Evolutionary conservation across 2,329 filamentous ascomycete species (phyloP), one percentile per base, ranked within the genome.

Genomic region (Lachnellula occidentalis): DNA sequence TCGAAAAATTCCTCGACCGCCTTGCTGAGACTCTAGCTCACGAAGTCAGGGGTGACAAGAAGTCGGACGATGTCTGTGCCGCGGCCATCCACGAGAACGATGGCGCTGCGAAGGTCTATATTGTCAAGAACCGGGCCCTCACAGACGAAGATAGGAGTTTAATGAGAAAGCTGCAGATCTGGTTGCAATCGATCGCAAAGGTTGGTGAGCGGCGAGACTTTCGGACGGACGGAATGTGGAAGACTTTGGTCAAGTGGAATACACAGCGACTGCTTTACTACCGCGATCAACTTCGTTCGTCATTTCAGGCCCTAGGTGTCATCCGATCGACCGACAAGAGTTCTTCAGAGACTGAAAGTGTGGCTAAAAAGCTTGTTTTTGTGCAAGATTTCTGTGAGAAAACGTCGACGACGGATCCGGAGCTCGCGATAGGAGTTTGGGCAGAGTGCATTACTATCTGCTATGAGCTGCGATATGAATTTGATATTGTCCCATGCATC

Each of bases 1-100:
- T 45, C 12, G 39, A 51, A n/a, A 51, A 45, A 31, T 51, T 51
- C 37, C 49, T 51, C 24, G 49, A 51, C 19, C 49, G 49, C 5
- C 21, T 51, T 31, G 49, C 49, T 5, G 49, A 51, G 24, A 45
- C 24, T 6, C 12, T 51, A 15, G 37, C 49, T 45, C 49, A 45
- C 19, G 31, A 51, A 45, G 49, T 19, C 24, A 34, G 17, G 22
- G 22, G 21, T 31, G 11, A 21, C 34, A 53, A 46, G 50, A 51
- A 51, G 27, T 39, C 39, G 15, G 27, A 53, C 36, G 50, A 53
- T 53, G 50, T 53, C 24, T 53, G 50, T 53, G 50, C 50, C n/a
- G 34, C 43, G 14, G 50, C 31, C 4, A 4, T 53, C 8, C 7
- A 22, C 1, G 42, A 53, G 34, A n/a, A 53, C 14, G 45, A 48